Base-by-base conservation (phyloP, 2,329 filamentous ascomycete species). In the Alternaria arborescens region DNA sequence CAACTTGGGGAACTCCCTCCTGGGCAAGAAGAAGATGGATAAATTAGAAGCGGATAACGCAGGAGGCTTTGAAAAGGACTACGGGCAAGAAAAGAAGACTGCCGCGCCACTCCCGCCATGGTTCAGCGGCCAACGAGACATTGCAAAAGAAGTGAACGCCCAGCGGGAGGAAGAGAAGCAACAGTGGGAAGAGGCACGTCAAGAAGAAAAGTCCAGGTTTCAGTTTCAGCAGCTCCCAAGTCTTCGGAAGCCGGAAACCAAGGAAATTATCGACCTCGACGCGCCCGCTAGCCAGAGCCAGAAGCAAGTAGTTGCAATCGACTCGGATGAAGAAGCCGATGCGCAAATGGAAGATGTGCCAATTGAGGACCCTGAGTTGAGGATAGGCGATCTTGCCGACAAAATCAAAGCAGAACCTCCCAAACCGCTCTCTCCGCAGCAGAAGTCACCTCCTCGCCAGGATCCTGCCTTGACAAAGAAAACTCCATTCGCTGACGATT, bases 91-190 rank as follows among this genome's bases (percentile, higher is more conserved):
- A 53, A 79, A 69, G 72, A 83, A 75, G 78, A 82, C 85, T 1
- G 83, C 81, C n/a, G 71, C 65, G 40, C 89, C 89, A 0, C 73
- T 94, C 8, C 92, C 92, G 1, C 92, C 92, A 0, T 95, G 92
- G 92, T 85, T 95, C 71, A 80, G 81, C 3, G 86, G 88, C 4
- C 77, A 81, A 62, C 79, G 88, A 6, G 83, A 84, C 24, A 73
- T 79, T 11, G 58, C 65, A 5, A 58, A 79, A 2, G 91, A 93
- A 59, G 88, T 94, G n/a, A 69, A 69, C 28, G 74, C 76, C 34
- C 79, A 82, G 55, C 77, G 77, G 54, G 77, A 83, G 53, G 72
- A 75, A 26, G 82, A 83, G 61, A 75, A 71, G 42, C 73, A 79
- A 55, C 78, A 81, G 32, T 84, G 90, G 61, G 85, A 89, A 51